Evolutionary conservation across 495 filamentous ascomycete genomes (phyloP), one percentile per base, ranked within the genome.

Genomic region (Penicillium soppii): DNA sequence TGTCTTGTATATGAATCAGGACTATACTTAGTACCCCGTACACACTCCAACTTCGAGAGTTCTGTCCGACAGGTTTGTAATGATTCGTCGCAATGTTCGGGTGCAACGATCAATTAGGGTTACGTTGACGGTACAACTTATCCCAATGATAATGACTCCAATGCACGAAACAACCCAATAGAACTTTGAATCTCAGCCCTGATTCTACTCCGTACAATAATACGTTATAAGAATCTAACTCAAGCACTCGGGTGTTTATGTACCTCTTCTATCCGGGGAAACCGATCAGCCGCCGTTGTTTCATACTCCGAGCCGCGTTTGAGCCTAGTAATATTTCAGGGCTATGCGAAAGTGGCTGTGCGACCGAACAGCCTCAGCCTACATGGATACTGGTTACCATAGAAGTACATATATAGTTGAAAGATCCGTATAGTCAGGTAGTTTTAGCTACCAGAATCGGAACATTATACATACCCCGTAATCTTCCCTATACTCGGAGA

Each of bases 231-330:
- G 15, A 47, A 47, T 47, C 5, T 47, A 32, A 20, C 2, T 15
- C 3, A 16, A 17, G 23, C n/a, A 19, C 42, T 48, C 46, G 36
- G 47, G 13, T n/a, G 32, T 22, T 48, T 40, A 27, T 13, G 2
- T 20, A 32, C n/a, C n/a, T n/a, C n/a, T 41, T 41, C 37, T 49
- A 32, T 49, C 47, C 13, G 47, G 47, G 47, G 47, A 49, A 49
- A 41, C 37, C 47, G 47, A 49, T 41, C 25, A 30, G 46, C 43
- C 27, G 27, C 45, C 36, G 35, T 15, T 27, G 47, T 49, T 49
- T 49, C 47, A 49, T 39, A 27, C 19, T 39, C 45, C 38, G 36
- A 40, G 47, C 47, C 47, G 37, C 47, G 47, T 49, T 49, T 41
- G 47, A 39, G 16, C 30, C 44, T 37, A 36, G 44, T 47, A 19